A percentile compares a stretch with the other conserved stretches of the same genome.
Evolutionary conservation across 305 asterid genomes (phyloP).

Genomic region (Lippia alba): DNA sequence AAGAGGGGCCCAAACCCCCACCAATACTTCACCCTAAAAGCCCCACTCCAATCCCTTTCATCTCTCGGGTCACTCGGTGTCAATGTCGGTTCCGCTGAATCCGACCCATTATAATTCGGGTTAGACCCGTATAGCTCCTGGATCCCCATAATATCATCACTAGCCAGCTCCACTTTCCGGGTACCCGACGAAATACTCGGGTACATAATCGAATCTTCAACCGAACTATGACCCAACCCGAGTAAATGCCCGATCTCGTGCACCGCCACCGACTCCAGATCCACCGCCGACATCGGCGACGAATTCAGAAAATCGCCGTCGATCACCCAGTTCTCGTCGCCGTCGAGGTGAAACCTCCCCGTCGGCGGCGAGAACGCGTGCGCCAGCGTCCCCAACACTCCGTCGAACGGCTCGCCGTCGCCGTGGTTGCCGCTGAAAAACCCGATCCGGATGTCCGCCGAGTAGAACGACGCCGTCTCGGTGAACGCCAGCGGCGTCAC

Average conservation of each 20-base stretch:
- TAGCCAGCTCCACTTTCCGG: constrained; percentile 69
- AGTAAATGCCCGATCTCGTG: constrained; percentile 94
- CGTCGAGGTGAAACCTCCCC: constrained; percentile 78
- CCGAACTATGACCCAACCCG: constrained; percentile 95
- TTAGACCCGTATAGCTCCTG: constrained; percentile 82
- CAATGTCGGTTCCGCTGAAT: constrained; percentile 42
- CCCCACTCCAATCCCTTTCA: constrained; percentile 53
- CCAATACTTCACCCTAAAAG: constrained; percentile 22
- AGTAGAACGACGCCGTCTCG: constrained; percentile 47
- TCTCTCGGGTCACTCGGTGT: constrained; percentile 48
- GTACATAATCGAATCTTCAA: constrained; percentile 77
- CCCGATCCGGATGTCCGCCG: constrained; percentile 72
- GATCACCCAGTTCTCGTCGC: constrained; percentile 85
- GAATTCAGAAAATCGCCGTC: constrained; percentile 58
- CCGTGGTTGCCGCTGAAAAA: constrained; percentile 81
- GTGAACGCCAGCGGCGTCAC: constrained; percentile 67
- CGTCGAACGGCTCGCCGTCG: constrained; percentile 95
- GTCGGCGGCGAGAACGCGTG: constrained; percentile 93
- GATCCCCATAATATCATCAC: constrained; percentile 71
- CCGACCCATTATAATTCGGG: constrained; percentile 69
- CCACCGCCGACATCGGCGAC: constrained; percentile 63
- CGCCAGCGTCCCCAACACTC: constrained; percentile 82
- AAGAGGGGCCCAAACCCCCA: constrained; percentile 19
- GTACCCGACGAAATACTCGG: constrained; percentile 67
- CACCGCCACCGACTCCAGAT: constrained; percentile 90